These are phyloP conservation scores for Pueraria montana DNA, from an alignment of 306 rosid genomes.

Conservation along the genomic window DNA sequence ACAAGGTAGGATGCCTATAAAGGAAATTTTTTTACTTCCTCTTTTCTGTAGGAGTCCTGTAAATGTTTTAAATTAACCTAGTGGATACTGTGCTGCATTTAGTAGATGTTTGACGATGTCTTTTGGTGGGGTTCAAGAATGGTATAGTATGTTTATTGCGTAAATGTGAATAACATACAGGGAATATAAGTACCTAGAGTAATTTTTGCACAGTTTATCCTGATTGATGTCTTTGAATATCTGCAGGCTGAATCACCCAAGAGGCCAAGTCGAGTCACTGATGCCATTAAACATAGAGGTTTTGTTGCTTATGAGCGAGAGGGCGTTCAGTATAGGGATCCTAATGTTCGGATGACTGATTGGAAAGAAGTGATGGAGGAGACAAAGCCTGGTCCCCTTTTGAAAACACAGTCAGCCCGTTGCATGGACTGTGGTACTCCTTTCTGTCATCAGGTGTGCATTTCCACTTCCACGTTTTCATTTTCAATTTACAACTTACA, in stretches of 20 bases:
- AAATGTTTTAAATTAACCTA: neutral
- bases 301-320: constrained; percentile 95
- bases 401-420: constrained; percentile 96
- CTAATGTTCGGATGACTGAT: constrained; percentile 81
- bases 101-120: neutral
- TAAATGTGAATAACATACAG: neutral
- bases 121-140: neutral
- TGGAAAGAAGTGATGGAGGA: constrained; percentile 97
- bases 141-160: neutral
- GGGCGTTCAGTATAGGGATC: constrained; percentile 94
- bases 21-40: neutral
- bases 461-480: neutral
- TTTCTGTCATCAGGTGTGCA: constrained; percentile 93
- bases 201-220: constrained; percentile 2
- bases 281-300: constrained; percentile 92
- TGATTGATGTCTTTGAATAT: constrained; percentile 43
- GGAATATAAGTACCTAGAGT: neutral
- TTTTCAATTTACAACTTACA: neutral
- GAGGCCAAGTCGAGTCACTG: constrained; percentile 77
- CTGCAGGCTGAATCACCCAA: constrained; percentile 58
- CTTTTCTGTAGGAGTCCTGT: neutral
- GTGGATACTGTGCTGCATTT: neutral
- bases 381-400: constrained; percentile 91
- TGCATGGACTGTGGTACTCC: constrained; percentile 99
- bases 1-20: neutral